These are phyloP conservation scores for Coemansia sp. DNA, from an alignment of 192 early-diverging fungal genomes.

Conservation along the genomic window DNA sequence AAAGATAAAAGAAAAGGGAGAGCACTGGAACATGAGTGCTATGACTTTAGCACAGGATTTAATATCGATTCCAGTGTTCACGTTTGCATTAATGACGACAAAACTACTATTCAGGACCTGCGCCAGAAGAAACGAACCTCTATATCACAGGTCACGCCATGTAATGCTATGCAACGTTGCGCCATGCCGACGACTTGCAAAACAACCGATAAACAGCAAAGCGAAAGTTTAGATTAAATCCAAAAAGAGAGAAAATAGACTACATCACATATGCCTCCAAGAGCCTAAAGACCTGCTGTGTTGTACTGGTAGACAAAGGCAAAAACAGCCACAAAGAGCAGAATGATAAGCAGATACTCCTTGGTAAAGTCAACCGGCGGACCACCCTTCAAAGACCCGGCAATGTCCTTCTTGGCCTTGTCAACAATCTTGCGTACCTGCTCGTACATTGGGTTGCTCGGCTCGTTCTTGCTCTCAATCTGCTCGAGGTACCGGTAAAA, in stretches of 20 bases:
- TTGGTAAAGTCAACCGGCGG: slow-evolving; percentile 45
- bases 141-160: too few relatives aligned
- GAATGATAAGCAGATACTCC: slow-evolving; percentile 31
- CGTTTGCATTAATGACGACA: too few relatives aligned
- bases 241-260: background rate
- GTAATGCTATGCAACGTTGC: too few relatives aligned
- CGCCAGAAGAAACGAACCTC: too few relatives aligned
- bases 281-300: background rate
- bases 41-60: too few relatives aligned
- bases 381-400: slow-evolving; percentile 35
- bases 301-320: slow-evolving; percentile 35
- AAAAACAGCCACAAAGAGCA: slow-evolving; percentile 26
- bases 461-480: slow-evolving; percentile 61
- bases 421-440: slow-evolving; percentile 57
- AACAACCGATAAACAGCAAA: too few relatives aligned
- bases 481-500: slow-evolving; percentile 64
- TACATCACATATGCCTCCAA: background rate
- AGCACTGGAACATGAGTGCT: too few relatives aligned
- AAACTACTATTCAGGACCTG: too few relatives aligned
- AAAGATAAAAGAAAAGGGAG: too few relatives aligned
- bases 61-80: too few relatives aligned
- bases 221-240: background rate
- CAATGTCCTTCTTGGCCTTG: slow-evolving; percentile 49
- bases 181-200: too few relatives aligned
- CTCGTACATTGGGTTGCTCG: slow-evolving; percentile 62